Conservation (phyloP, 345 rosid genomes). For the Mallotus nudiflorus region DNA sequence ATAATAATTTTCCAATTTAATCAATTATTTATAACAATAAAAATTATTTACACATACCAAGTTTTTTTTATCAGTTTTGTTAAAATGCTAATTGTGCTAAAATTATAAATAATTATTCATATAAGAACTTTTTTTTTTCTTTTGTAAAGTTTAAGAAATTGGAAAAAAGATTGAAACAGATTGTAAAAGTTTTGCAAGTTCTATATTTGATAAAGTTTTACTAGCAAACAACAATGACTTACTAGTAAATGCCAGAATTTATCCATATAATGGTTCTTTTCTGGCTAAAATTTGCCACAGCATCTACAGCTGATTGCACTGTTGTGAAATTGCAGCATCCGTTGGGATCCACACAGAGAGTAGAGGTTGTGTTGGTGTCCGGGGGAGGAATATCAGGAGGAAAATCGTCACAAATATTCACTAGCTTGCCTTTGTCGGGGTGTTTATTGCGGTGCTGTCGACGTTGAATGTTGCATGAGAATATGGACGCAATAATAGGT, state of each 20-base stretch:
- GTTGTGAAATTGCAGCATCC: slow-evolving; percentile 90
- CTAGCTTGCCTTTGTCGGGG: slow-evolving; percentile 22
- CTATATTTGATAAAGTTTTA: no score
- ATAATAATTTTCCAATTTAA: no score
- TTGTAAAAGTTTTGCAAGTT: no score
- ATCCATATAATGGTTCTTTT: slow-evolving; percentile 74
- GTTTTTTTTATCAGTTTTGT: no score
- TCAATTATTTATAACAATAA: no score
- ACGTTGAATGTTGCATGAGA: background rate
- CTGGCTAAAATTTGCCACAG: slow-evolving; percentile 50
- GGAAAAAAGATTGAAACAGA: no score
- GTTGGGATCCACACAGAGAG: slow-evolving; percentile 67
- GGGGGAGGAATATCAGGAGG: slow-evolving; percentile 63
- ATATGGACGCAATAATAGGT: slow-evolving; percentile 17
- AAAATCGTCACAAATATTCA: slow-evolving; percentile 67
- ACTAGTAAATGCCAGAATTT: slow-evolving; percentile 85
- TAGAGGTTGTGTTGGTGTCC: slow-evolving; percentile 61
- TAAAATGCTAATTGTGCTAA: no score
- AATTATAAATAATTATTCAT: no score
- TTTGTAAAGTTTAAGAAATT: no score
- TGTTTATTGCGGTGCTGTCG: slow-evolving; percentile 28
- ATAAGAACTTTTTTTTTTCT: no score
- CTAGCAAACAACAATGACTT: slow-evolving; percentile 23
- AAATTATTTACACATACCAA: no score
- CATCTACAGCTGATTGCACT: slow-evolving; percentile 78